Base-by-base conservation (phyloP, 2,329 filamentous ascomycete genomes). In the Fusarium irregulare region DNA sequence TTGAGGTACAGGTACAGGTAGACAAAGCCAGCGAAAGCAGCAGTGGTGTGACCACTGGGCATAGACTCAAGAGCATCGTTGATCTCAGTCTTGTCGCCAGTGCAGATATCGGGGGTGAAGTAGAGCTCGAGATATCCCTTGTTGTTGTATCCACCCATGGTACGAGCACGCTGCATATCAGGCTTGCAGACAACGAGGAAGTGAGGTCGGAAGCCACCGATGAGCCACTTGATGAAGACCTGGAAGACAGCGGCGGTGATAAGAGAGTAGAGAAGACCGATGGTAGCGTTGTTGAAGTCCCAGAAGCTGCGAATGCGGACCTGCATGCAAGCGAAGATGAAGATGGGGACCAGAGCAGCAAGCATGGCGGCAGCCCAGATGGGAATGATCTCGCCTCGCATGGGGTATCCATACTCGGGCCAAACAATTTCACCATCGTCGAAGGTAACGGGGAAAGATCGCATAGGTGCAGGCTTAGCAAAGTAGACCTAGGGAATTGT, bases 241-340 rank as follows among this genome's bases (percentile, higher is more conserved):
- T 93, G 91, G 81, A 93, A 92, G 51, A 93, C 87, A n/a, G 90
- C 89, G 6, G 89, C 89, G 8, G 85, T 83, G 79, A 93, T 91
- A 67, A 93, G 84, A 1, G 87, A 84, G 82, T 93, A 93, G 1
- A 93, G 80, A 0, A 93, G 85, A 16, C 91, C 91, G 49, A 92
- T 84, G 50, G 89, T 82, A 46, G 87, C 91, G 76, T 93, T 93
- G 82, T 93, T 93, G 74, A 88, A 81, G 59, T 91, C 89, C 89
- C 88, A 91, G 81, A 91, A 91, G 10, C 86, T 89, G 58, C 88
- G 86, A 48, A 92, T 83, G 50, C 90, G 87, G 71, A 93, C 85
- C 78, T 93, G 91, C 80, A 89, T 86, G 56, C 89, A 71, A 4
- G 92, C 79, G 73, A 93, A 88, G 76, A 91, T 79, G 66, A 83